Evolutionary conservation across 345 rosid genomes (phyloP), one percentile per base, ranked within the genome.

Genomic region (Brassica cretica): DNA sequence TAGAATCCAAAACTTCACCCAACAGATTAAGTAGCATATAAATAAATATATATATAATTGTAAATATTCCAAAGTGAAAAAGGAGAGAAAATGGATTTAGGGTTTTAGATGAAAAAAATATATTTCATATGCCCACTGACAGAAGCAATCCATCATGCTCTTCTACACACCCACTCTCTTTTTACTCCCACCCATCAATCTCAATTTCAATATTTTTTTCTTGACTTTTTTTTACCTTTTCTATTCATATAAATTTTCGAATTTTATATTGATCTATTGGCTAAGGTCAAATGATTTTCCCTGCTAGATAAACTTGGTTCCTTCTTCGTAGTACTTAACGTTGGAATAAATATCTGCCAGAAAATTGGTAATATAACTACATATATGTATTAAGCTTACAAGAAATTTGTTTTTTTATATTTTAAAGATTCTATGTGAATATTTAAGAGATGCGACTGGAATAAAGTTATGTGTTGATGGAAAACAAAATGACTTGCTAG

Each of bases 141-240:
- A 80, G 83, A 75, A 80, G 83, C 83, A 80, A 80, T 66, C 80
- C 37, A 72, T 75, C 80, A 65, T 75, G 72, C 83, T 58, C 80
- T 75, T 75, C 39, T 21, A 56, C 46, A 70, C 65, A 65, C 76
- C 69, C 79, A 32, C 55, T 71, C 77, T 75, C 68, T 66, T 75
- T 70, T 75, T 56, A 55, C 68, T 71, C 66, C 69, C 76, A 65
- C 70, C 79, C 80, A 80, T 80, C 79, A 80, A 70, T 74, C 79
- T 75, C 56, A 55, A 70, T 74, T 66, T 27, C 30, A 27, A 27
- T 27, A 27, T 27, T 55, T 11, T 53, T 75, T 66, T 65, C 6
- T 72, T 58, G 35, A 66, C 41, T 14, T 51, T 49, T 67, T 51
- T 66, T 56, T 7, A 12, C 10, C 6, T 71, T 64, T 55, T 14